Conservation (phyloP, 202 grass and related monocot species). For the Carex sylvatica region DNA sequence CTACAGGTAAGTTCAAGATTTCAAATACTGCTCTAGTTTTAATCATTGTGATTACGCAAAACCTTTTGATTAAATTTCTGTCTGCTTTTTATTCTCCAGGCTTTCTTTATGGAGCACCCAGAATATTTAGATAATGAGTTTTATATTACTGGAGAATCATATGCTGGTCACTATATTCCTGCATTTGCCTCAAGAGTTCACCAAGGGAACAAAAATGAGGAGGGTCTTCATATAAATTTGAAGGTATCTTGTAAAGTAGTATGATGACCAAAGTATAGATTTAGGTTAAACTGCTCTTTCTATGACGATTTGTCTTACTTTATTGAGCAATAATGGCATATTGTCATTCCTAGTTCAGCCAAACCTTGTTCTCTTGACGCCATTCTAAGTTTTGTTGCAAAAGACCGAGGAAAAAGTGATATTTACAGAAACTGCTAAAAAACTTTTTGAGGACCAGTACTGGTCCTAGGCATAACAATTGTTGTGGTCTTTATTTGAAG, state of each 20-base stretch:
- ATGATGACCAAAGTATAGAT: background rate
- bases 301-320: background rate
- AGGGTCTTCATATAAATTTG: conserved; percentile 86
- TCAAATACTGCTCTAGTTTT: background rate
- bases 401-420: background rate
- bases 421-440: background rate
- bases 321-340: background rate
- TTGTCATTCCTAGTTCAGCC: background rate
- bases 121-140: conserved; percentile 69
- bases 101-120: conserved; percentile 70
- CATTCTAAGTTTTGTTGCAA: background rate
- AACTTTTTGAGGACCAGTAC: background rate
- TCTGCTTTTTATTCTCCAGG: conserved; percentile 38
- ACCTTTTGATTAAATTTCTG: background rate
- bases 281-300: conserved; percentile 12
- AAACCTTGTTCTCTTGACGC: background rate
- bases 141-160: conserved; percentile 91
- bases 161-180: conserved; percentile 94
- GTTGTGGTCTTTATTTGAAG: background rate
- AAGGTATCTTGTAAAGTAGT: conserved; percentile 44
- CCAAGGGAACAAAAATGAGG: conserved; percentile 79
- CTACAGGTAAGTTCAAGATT: conserved; percentile 51
- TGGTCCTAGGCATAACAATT: background rate
- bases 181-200: conserved; percentile 82
- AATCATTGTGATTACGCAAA: background rate